Evolutionary conservation across 208 protist genomes (phyloP).

Genomic region (Trypanosoma cruzi): DNA sequence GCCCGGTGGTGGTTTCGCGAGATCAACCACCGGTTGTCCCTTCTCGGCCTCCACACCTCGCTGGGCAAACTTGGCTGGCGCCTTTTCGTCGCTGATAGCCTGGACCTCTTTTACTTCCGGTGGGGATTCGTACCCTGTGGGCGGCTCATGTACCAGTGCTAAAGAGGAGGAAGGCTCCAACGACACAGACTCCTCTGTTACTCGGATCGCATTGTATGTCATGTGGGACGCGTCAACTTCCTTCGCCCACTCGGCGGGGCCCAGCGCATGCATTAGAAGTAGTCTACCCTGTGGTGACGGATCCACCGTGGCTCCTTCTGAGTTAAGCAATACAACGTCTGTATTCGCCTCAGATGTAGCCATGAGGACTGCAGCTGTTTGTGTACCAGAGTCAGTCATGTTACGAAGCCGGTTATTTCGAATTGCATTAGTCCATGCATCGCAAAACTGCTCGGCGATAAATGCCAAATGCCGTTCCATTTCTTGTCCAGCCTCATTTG

Average conservation of each 20-base stretch:
- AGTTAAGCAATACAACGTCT: conserved; percentile 1
- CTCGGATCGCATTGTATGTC: not conserved
- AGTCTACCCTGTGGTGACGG: not conserved
- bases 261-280: conserved; percentile 29
- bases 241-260: conserved; percentile 30
- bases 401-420: conserved; percentile 6
- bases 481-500: conserved; percentile 11
- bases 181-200: not conserved
- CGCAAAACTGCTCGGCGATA: conserved; percentile 27
- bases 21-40: not conserved
- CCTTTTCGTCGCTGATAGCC: not conserved
- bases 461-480: conserved; percentile 26
- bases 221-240: conserved; percentile 12
- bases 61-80: not conserved
- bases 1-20: not conserved
- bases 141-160: not conserved
- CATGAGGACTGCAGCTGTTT: conserved; percentile 25
- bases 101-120: not conserved
- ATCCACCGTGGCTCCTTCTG: not conserved
- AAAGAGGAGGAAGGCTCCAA: not conserved
- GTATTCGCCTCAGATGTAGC: conserved; percentile 22
- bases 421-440: conserved; percentile 20
- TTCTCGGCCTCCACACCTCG: not conserved
- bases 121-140: not conserved
- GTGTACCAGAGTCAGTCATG: conserved; percentile 19